These are phyloP conservation scores for Oidiodendron maius DNA, from an alignment of 495 filamentous ascomycete genomes.

Conservation along the genomic window DNA sequence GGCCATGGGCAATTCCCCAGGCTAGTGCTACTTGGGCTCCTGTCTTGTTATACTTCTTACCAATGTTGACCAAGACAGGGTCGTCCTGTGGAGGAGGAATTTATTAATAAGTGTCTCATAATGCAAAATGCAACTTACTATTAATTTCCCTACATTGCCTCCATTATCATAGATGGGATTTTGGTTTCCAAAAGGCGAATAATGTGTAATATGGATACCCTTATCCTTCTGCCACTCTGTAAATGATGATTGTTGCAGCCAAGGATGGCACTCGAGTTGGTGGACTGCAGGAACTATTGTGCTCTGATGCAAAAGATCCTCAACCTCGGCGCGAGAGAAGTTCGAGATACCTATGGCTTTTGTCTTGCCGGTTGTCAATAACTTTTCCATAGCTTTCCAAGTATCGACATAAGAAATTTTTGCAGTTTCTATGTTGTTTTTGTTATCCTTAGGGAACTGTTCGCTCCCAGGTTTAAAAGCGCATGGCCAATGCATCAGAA, in stretches of 20 bases:
- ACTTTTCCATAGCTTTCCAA: slow-evolving; percentile 74
- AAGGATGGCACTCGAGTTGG: slow-evolving; percentile 49
- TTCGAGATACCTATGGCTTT: slow-evolving; percentile 80
- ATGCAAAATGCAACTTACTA: slow-evolving; percentile 22
- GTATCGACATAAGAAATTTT: slow-evolving; percentile 63
- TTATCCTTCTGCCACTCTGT: slow-evolving; percentile 45
- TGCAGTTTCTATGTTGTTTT: slow-evolving; percentile 72
- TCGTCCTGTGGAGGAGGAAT: slow-evolving; percentile 36
- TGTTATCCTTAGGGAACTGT: slow-evolving; percentile 67
- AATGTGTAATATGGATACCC: slow-evolving; percentile 58
- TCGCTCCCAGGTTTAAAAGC: slow-evolving; percentile 36
- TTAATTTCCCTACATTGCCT: slow-evolving; percentile 44
- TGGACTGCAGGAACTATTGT: slow-evolving; percentile 58
- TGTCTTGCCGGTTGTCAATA: slow-evolving; percentile 66
- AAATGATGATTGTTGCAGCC: slow-evolving; percentile 55
- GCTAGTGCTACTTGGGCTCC: slow-evolving; percentile 57
- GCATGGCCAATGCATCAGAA: slow-evolving; percentile 78
- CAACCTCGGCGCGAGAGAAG: slow-evolving; percentile 63
- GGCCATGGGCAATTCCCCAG: slow-evolving; percentile 59
- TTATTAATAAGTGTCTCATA: too few relatives aligned
- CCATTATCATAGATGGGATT: slow-evolving; percentile 53
- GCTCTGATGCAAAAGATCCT: slow-evolving; percentile 56
- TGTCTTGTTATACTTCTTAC: slow-evolving; percentile 55
- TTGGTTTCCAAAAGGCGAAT: slow-evolving; percentile 68
- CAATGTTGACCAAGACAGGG: slow-evolving; percentile 52